These are phyloP conservation scores for Termitomyces sp. DNA, from an alignment of 768 basidiomycete genomes.

Conservation along the genomic window DNA sequence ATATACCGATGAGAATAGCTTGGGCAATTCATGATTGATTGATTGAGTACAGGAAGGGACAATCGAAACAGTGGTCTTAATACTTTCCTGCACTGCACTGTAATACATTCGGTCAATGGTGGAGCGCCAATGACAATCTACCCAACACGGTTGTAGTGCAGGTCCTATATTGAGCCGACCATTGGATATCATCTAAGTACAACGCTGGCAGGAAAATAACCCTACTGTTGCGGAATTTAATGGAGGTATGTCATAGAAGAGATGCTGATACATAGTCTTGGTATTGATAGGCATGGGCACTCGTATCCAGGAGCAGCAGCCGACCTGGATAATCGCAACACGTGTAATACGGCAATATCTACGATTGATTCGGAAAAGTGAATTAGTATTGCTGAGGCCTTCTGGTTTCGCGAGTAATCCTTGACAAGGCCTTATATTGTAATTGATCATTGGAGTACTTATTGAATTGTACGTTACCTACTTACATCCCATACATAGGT, in stretches of 20 bases:
- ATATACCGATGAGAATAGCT: no score
- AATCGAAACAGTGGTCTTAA: constrained; percentile 16
- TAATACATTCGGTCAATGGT: constrained; percentile 20
- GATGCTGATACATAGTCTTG: not conserved
- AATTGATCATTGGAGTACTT: no score
- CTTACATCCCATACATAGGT: no score
- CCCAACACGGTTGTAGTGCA: constrained; percentile 17
- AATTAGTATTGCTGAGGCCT: not conserved
- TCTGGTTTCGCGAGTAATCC: not conserved
- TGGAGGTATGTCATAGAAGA: constrained; percentile 15
- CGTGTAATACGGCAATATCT: constrained; percentile 22
- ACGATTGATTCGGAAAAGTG: constrained; percentile 11
- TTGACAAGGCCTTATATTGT: no score
- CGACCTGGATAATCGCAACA: constrained; percentile 22
- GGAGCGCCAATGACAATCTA: constrained; percentile 18
- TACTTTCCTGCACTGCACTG: constrained; percentile 21
- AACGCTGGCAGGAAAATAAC: constrained; percentile 16
- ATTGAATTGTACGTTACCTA: no score
- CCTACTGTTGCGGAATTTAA: constrained; percentile 19
- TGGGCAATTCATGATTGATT: not conserved
- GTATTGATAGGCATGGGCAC: constrained; percentile 3
- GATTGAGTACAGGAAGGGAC: constrained; percentile 18
- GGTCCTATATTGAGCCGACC: constrained; percentile 24
- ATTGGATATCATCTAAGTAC: constrained; percentile 24
- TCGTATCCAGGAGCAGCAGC: constrained; percentile 14